Evolutionary conservation across 768 basidiomycete genomes (phyloP), one percentile per base, ranked within the genome.

Genomic region (Phaeotremella skinneri): DNA sequence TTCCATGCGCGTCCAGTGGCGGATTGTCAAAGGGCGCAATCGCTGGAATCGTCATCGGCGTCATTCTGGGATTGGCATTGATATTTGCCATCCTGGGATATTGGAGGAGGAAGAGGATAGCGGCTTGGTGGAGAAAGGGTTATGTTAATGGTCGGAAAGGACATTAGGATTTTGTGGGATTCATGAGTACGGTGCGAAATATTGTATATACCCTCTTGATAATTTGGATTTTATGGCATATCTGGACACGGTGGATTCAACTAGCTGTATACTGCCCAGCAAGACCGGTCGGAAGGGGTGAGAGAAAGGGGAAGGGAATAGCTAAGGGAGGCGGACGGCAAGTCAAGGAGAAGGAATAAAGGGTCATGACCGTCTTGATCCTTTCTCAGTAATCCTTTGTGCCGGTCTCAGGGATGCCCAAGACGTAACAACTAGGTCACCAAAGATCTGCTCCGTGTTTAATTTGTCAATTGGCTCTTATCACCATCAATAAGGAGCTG

Each of bases 1-100:
- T 88, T 69, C 72, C 76, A 0, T 81, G 79, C 56, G 16, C 48
- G 0, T 25, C 50, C 4, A 76, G 79, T 4, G 80, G 81, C 4
- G 79, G 80, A 23, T 80, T 92, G n/a, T 83, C 84, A 63, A 84
- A 83, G 69, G 85, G 91, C 52, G 89, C 85, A 0, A 83, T 93
- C 76, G 89, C 82, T 0, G 77, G 85, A 20, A 78, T 91, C 43
- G 81, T 83, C 20, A 78, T 86, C 21, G 84, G 86, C 13, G 87
- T 87, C 2, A 56, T 84, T 4, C 52, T 85, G 26, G 79, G 90
- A 30, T 64, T 85, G 17, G 82, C 80, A 0, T 54, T 81, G n/a
- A 63, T 69, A 9, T 49, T 67, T 1, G 78, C 62, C n/a, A 78
- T 70, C 62, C 49, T 78, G 5, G 58, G 59, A 20, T 66, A 52